phyloP scores from a whole-genome alignment of 2,329 filamentous ascomycete genomes.

The Epichloe uncinata region DNA sequence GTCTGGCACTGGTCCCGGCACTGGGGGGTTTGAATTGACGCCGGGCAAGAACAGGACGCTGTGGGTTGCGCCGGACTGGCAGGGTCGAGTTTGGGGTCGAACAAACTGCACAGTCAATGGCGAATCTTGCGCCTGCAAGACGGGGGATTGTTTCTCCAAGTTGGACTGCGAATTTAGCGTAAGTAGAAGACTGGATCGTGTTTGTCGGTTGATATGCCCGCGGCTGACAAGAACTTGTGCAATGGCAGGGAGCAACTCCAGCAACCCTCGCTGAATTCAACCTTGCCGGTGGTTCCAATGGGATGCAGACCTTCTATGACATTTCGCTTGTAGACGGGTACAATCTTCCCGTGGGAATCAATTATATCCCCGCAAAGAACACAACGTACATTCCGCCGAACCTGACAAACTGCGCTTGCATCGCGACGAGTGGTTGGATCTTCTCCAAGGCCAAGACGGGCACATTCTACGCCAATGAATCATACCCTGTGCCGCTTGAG shows the following conservation, averaged over 20 bases:
- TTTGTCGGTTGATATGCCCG: neutral
- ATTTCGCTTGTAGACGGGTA: slow-evolving; percentile 78
- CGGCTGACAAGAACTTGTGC: slow-evolving; percentile 1
- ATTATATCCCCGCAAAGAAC: slow-evolving; percentile 47
- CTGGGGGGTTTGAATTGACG: slow-evolving; percentile 53
- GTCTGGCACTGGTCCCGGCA: slow-evolving; percentile 51
- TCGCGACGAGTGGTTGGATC: slow-evolving; percentile 53
- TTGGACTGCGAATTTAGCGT: slow-evolving; percentile 58
- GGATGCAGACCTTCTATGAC: slow-evolving; percentile 63
- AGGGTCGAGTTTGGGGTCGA: slow-evolving; percentile 69
- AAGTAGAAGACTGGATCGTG: slow-evolving; percentile 18
- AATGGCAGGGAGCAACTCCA: slow-evolving; percentile 52
- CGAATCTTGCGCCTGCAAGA: slow-evolving; percentile 54
- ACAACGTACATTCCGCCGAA: slow-evolving; percentile 58
- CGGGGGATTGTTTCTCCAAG: slow-evolving; percentile 59
- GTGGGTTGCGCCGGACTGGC: slow-evolving; percentile 61
- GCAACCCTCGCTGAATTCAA: slow-evolving; percentile 74
- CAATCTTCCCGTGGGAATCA: slow-evolving; percentile 58
- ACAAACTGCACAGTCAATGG: slow-evolving; percentile 70
- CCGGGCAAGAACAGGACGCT: slow-evolving; percentile 45
- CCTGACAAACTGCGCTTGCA: slow-evolving; percentile 63
- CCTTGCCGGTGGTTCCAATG: slow-evolving; percentile 48
- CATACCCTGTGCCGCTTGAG: slow-evolving; percentile 57
- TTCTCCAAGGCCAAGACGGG: slow-evolving; percentile 40
- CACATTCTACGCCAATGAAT: slow-evolving; percentile 47